A percentile compares a stretch with the other conserved stretches of the same genome.
phyloP scores from a whole-genome alignment of 129 eudicot genomes.

The Tagetes patula region DNA sequence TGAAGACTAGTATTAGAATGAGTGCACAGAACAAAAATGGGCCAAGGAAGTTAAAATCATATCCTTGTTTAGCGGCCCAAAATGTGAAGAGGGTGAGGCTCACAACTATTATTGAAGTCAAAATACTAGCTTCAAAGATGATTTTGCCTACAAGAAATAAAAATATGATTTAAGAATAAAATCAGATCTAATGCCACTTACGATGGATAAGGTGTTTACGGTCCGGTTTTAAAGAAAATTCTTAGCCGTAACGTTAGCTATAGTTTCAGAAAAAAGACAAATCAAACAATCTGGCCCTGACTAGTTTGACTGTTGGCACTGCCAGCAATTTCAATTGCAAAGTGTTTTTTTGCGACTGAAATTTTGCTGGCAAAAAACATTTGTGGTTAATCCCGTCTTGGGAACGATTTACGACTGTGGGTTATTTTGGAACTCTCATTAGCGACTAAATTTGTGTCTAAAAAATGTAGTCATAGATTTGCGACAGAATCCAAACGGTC shows the following conservation, averaged over 20 bases:
- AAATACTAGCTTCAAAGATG: constrained; percentile 56
- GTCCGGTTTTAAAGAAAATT: background rate
- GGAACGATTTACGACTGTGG: too few relatives aligned
- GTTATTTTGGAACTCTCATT: too few relatives aligned
- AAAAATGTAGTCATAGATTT: too few relatives aligned
- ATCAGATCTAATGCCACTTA: background rate
- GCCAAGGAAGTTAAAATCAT: constrained; percentile 63
- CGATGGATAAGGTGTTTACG: background rate
- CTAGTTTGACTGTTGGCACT: too few relatives aligned
- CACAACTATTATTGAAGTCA: constrained; percentile 50
- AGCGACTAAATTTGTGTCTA: too few relatives aligned
- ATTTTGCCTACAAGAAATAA: constrained; percentile 38
- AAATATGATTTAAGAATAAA: background rate
- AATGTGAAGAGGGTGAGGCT: constrained; percentile 76
- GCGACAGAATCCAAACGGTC: too few relatives aligned
- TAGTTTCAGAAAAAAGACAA: background rate
- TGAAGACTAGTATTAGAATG: constrained; percentile 44
- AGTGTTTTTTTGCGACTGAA: too few relatives aligned
- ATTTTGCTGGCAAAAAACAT: too few relatives aligned
- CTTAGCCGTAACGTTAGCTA: background rate
- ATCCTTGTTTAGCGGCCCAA: constrained; percentile 67
- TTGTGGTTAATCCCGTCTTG: too few relatives aligned
- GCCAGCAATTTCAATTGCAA: too few relatives aligned
- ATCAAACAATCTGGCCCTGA: background rate
- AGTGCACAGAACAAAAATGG: constrained; percentile 68